A percentile compares a stretch with the other conserved stretches of the same genome.
Evolutionary conservation across 768 basidiomycete genomes (phyloP).

Genomic region (Psilocybe cubensis): DNA sequence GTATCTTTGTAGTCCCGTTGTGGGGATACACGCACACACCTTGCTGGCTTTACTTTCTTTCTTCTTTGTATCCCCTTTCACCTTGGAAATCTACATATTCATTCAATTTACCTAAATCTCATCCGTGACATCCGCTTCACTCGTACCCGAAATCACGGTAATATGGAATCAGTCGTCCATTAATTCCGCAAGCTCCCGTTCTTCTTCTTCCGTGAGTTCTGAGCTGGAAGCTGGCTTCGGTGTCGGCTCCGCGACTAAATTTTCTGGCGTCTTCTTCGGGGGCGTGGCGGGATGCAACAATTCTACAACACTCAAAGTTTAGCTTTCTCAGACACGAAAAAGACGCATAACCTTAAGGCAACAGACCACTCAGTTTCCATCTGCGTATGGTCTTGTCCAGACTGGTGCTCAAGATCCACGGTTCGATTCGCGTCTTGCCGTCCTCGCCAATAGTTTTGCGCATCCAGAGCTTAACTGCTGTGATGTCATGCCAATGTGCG

Average conservation of each 20-base stretch:
- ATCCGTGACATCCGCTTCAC: background rate
- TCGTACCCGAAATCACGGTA: background rate
- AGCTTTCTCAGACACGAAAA: background rate
- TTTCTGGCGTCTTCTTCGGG: slow-evolving; percentile 1
- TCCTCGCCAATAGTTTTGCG: slow-evolving; percentile 48
- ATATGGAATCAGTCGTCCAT: slow-evolving; percentile 33
- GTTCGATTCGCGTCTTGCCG: slow-evolving; percentile 57
- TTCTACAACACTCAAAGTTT: slow-evolving; percentile 30
- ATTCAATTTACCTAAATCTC: background rate
- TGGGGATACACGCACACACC: too few relatives aligned
- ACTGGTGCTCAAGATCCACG: slow-evolving; percentile 84
- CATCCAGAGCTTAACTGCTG: slow-evolving; percentile 74
- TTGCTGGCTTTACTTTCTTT: too few relatives aligned
- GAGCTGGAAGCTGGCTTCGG: slow-evolving; percentile 24
- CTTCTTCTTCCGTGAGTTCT: slow-evolving; percentile 84
- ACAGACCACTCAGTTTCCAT: slow-evolving; percentile 76
- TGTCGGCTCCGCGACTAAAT: background rate
- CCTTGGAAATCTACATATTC: background rate
- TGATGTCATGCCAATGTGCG: slow-evolving; percentile 92
- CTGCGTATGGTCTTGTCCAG: slow-evolving; percentile 87
- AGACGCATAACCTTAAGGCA: background rate
- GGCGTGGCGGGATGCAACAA: slow-evolving; percentile 38
- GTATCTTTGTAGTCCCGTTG: too few relatives aligned
- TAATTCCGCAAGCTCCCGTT: slow-evolving; percentile 84
- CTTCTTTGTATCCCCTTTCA: background rate